Percentiles rank a stretch among this genome's conserved stretches.
Evolutionary conservation across 805 yeast species (phyloP).

Genomic region (Kurtzmaniella cleridarum): DNA sequence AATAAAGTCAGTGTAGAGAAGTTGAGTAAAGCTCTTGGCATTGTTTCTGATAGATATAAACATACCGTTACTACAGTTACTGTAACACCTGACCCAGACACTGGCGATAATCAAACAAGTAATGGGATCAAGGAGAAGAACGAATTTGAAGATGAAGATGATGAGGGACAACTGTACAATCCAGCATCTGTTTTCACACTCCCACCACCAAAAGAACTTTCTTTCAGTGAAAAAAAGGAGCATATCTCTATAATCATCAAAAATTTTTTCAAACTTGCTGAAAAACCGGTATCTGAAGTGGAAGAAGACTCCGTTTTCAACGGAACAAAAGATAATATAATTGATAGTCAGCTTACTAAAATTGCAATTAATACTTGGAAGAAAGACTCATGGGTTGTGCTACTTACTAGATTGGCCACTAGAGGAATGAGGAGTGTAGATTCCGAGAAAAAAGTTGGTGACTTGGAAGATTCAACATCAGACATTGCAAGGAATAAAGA

Average conservation of each 20-base stretch:
- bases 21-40: slow-evolving; percentile 62
- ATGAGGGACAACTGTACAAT: slow-evolving; percentile 27
- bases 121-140: slow-evolving; percentile 5
- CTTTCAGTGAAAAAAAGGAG: slow-evolving; percentile 49
- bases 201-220: slow-evolving; percentile 53
- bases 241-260: slow-evolving; percentile 55
- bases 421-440: slow-evolving; percentile 55
- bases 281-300: slow-evolving; percentile 15
- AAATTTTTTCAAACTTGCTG: slow-evolving; percentile 50
- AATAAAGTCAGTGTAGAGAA: slow-evolving; percentile 45
- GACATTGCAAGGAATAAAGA: slow-evolving; percentile 27
- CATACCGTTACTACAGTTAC: slow-evolving; percentile 19
- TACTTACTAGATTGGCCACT: slow-evolving; percentile 73
- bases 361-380: slow-evolving; percentile 48
- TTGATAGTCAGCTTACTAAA: slow-evolving; percentile 50
- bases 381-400: slow-evolving; percentile 68
- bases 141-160: slow-evolving; percentile 20
- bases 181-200: slow-evolving; percentile 43
- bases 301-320: slow-evolving; percentile 9
- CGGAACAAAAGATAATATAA: slow-evolving; percentile 21
- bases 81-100: slow-evolving; percentile 3
- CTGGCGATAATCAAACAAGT: slow-evolving; percentile 1
- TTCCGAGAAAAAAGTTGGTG: slow-evolving; percentile 7
- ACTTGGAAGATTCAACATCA: slow-evolving; percentile 12
- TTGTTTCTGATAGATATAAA: slow-evolving; percentile 61